Conservation (phyloP, 2,329 filamentous ascomycete genomes). For the Grosmannia huntii region DNA sequence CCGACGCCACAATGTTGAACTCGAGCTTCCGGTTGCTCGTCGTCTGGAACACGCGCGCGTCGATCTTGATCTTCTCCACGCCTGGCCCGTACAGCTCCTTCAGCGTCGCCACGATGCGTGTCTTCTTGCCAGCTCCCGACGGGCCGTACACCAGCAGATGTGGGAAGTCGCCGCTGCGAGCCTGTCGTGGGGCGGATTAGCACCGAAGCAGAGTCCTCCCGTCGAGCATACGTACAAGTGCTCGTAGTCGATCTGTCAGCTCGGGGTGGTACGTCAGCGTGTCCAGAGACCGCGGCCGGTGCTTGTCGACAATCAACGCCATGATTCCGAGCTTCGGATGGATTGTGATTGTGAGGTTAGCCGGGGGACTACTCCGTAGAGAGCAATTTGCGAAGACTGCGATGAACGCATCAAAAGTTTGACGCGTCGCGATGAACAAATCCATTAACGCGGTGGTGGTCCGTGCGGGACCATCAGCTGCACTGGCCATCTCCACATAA, state of each 20-base stretch:
- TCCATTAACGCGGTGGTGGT: slow-evolving; percentile 8
- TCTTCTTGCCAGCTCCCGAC: slow-evolving; percentile 95
- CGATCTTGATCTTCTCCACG: slow-evolving; percentile 99
- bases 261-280: slow-evolving; percentile 77
- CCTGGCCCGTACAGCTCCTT: slow-evolving; percentile 92
- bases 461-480: slow-evolving; percentile 1
- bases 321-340: slow-evolving; percentile 23
- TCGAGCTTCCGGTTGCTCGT: slow-evolving; percentile 93
- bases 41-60: slow-evolving; percentile 91
- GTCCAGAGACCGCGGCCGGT: slow-evolving; percentile 62
- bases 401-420: neutral
- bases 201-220: neutral
- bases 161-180: slow-evolving; percentile 93
- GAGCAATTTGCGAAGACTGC: neutral
- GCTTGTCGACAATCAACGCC: slow-evolving; percentile 61
- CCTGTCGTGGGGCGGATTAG: slow-evolving; percentile 35
- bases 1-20: slow-evolving; percentile 95
- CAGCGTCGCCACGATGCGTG: slow-evolving; percentile 84
- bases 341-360: neutral
- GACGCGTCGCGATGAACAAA: slow-evolving; percentile 9
- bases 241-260: slow-evolving; percentile 73
- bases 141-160: slow-evolving; percentile 96
- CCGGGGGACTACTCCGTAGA: neutral
- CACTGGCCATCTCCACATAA: too few species aligned
- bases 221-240: slow-evolving; percentile 50